These are phyloP conservation scores for Russula earlei DNA, from an alignment of 768 basidiomycete species.

Conservation along the genomic window DNA sequence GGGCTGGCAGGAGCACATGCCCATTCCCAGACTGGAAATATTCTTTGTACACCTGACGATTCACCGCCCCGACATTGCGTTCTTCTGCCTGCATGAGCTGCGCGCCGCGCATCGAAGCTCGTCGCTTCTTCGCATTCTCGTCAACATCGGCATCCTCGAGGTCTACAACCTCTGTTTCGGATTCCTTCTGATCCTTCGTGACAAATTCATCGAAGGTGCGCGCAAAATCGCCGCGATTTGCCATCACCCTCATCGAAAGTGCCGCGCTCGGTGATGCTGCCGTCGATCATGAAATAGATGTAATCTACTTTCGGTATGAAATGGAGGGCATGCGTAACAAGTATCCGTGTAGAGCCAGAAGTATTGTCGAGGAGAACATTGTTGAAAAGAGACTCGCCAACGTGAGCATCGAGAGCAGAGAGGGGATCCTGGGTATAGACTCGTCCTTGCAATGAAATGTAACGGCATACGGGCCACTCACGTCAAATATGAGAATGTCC, in stretches of 20 bases:
- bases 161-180: slow-evolving; percentile 34
- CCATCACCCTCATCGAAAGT: slow-evolving; percentile 67
- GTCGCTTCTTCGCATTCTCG: slow-evolving; percentile 30
- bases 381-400: slow-evolving; percentile 80
- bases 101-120: slow-evolving; percentile 34
- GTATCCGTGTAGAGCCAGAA: slow-evolving; percentile 65
- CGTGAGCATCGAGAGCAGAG: slow-evolving; percentile 88
- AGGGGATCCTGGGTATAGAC: slow-evolving; percentile 51
- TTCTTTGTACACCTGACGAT: slow-evolving; percentile 40
- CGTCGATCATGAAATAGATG: slow-evolving; percentile 70
- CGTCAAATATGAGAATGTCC: slow-evolving; percentile 81
- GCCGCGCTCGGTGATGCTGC: slow-evolving; percentile 70
- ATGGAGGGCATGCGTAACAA: slow-evolving; percentile 89
- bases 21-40: slow-evolving; percentile 71
- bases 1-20: slow-evolving; percentile 48
- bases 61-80: slow-evolving; percentile 66
- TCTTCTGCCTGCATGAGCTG: slow-evolving; percentile 79
- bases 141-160: slow-evolving; percentile 27
- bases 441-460: neutral
- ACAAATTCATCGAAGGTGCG: slow-evolving; percentile 47
- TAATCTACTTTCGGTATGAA: slow-evolving; percentile 84
- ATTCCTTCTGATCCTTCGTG: slow-evolving; percentile 42
- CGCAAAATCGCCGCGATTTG: slow-evolving; percentile 50
- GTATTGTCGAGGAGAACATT: slow-evolving; percentile 64
- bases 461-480: slow-evolving; percentile 18